Evolutionary conservation across 2,329 filamentous ascomycete genomes (phyloP).

Genomic region (Colletotrichum ledebouriae): DNA sequence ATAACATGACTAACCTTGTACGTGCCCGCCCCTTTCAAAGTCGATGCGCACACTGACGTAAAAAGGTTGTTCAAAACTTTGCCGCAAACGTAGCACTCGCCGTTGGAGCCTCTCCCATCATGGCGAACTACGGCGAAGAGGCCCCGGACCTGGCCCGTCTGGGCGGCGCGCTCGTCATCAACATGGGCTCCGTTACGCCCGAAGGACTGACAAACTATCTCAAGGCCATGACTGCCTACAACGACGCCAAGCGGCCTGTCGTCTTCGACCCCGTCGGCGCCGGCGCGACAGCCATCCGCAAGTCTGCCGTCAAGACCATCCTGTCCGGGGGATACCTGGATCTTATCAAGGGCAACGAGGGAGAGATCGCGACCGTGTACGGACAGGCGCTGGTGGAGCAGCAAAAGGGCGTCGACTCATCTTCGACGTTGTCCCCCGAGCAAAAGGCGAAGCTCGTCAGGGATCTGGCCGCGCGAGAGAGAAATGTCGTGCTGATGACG

Average conservation of each 20-base stretch:
- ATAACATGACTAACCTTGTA: constrained; percentile 97
- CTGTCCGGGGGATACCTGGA: constrained; percentile 82
- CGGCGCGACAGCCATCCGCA: constrained; percentile 64
- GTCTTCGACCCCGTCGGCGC: constrained; percentile 88
- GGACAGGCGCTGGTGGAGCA: constrained; percentile 63
- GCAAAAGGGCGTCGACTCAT: constrained; percentile 89
- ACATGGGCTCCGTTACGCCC: constrained; percentile 92
- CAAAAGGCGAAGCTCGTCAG: constrained; percentile 73
- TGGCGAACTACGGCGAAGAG: constrained; percentile 90
- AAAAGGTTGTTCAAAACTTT: constrained; percentile 86
- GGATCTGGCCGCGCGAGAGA: constrained; percentile 75
- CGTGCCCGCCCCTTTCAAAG: constrained; percentile 7
- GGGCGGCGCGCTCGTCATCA: constrained; percentile 85
- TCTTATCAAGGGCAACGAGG: constrained; percentile 94
- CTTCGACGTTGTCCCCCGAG: constrained; percentile 60
- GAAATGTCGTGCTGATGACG: constrained; percentile 85
- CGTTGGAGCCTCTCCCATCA: constrained; percentile 90
- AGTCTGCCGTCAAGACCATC: constrained; percentile 77
- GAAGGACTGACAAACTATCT: constrained; percentile 80
- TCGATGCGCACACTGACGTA: background rate
- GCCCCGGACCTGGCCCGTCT: constrained; percentile 83
- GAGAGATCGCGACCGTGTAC: constrained; percentile 82
- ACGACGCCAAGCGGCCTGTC: constrained; percentile 79
- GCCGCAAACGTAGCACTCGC: constrained; percentile 90
- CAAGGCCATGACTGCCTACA: constrained; percentile 85